phyloP scores from a whole-genome alignment of 1,139 yeast genomes.

The Suhomyces choctaworum region DNA sequence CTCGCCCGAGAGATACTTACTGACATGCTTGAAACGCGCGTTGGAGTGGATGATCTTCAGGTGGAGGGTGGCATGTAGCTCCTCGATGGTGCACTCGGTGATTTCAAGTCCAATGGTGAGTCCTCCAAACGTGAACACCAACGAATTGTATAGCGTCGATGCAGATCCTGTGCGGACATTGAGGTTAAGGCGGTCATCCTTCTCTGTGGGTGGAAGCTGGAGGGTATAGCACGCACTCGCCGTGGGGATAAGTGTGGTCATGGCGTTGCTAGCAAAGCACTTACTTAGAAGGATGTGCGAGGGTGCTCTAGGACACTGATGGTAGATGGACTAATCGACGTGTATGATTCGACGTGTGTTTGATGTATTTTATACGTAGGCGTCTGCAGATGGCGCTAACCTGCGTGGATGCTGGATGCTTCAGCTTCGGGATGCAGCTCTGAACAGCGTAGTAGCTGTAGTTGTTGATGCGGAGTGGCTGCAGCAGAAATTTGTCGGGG shows the following conservation, averaged over 20 bases:
- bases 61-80: constrained; percentile 28
- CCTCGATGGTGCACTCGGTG: constrained; percentile 34
- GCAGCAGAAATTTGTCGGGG: no score
- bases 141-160: constrained; percentile 54
- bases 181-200: constrained; percentile 49
- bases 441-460: no score
- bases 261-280: no score
- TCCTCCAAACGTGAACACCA: constrained; percentile 68
- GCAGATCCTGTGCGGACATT: constrained; percentile 70
- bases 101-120: constrained; percentile 58
- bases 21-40: constrained; percentile 30
- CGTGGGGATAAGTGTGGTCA: constrained; percentile 50
- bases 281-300: no score
- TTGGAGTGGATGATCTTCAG: constrained; percentile 27
- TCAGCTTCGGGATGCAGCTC: no score
- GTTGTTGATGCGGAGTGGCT: no score
- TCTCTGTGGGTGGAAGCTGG: constrained; percentile 47
- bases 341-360: no score
- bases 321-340: no score
- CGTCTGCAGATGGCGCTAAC: no score
- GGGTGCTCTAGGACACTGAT: no score
- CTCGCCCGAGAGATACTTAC: constrained; percentile 56
- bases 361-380: no score
- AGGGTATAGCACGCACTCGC: constrained; percentile 51
- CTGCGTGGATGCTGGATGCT: no score